Conservation (phyloP, 176 grass and related monocot species). For the Bromus sterilis region DNA sequence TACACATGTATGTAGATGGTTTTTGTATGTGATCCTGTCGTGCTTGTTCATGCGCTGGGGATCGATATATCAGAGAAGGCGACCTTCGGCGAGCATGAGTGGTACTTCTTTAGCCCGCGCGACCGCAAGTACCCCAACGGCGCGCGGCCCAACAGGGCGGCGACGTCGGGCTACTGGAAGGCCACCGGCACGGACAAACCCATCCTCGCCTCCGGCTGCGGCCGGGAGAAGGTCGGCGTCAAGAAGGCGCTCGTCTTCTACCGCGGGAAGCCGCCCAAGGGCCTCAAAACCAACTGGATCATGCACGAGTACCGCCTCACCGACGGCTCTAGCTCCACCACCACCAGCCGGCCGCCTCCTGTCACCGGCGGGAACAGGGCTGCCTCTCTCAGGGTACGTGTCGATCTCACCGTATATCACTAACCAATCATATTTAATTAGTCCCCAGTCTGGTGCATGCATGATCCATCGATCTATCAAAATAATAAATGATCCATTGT, state of each 20-base stretch:
- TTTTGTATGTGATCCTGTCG: background rate
- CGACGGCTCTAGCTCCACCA: slow-evolving; percentile 9
- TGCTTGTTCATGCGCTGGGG: background rate
- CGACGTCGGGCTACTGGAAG: slow-evolving; percentile 96
- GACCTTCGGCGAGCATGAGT: slow-evolving; percentile 78
- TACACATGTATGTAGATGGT: background rate
- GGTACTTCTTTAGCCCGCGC: slow-evolving; percentile 98
- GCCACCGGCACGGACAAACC: slow-evolving; percentile 94
- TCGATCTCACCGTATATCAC: background rate
- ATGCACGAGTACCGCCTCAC: slow-evolving; percentile 94
- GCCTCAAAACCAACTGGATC: slow-evolving; percentile 87
- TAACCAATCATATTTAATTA: background rate
- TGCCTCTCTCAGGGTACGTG: slow-evolving; percentile 68
- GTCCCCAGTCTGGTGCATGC: background rate
- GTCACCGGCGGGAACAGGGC: slow-evolving; percentile 16
- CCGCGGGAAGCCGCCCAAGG: slow-evolving; percentile 79
- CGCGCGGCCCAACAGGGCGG: slow-evolving; percentile 71
- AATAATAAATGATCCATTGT: too few species aligned
- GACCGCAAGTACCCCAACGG: slow-evolving; percentile 97
- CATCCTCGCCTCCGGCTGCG: slow-evolving; percentile 35
- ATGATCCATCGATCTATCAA: background rate
- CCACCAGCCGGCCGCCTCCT: background rate
- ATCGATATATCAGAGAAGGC: slow-evolving; percentile 55
- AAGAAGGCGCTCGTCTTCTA: slow-evolving; percentile 98
- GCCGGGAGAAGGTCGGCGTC: slow-evolving; percentile 68